A percentile compares a stretch with the other conserved stretches of the same genome.
Conservation (phyloP, 805 yeast species). For the Suhomyces faveliae region DNA sequence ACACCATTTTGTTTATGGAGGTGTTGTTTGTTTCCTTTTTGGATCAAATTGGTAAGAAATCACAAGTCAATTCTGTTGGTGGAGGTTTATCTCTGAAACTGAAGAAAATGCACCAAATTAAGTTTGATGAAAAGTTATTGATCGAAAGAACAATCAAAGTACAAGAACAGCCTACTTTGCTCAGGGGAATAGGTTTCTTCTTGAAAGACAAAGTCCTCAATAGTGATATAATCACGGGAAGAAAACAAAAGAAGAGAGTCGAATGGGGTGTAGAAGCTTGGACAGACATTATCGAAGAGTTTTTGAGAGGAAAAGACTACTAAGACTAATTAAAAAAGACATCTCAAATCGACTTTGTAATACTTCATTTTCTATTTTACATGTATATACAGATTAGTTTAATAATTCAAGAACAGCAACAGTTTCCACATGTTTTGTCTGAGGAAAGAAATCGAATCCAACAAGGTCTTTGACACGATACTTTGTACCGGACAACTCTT, state of each 20-base stretch:
- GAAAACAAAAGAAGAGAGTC: conserved; percentile 54
- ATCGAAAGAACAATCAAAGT: conserved; percentile 54
- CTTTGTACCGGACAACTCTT: conserved; percentile 7
- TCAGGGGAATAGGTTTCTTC: conserved; percentile 68
- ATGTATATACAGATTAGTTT: background rate
- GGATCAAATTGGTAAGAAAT: conserved; percentile 61
- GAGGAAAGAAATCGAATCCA: conserved; percentile 53
- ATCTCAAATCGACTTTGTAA: too few species aligned
- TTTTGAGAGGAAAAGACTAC: conserved; percentile 19
- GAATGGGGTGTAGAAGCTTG: conserved; percentile 65
- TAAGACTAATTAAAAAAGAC: conserved; percentile 1
- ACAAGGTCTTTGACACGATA: conserved; percentile 22
- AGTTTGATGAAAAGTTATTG: conserved; percentile 48
- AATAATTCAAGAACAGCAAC: conserved; percentile 44
- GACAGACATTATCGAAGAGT: conserved; percentile 52
- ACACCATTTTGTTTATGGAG: conserved; percentile 69
- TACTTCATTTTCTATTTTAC: background rate
- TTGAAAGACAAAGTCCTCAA: conserved; percentile 45
- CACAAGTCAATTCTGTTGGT: conserved; percentile 50
- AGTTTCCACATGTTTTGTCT: conserved; percentile 58
- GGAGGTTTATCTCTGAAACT: conserved; percentile 36
- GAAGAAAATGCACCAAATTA: conserved; percentile 28
- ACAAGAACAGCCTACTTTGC: conserved; percentile 53
- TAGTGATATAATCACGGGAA: conserved; percentile 51
- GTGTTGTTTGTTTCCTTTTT: conserved; percentile 67